Percentiles rank a stretch among this genome's conserved stretches.
Conservation (phyloP, 2,329 filamentous ascomycete genomes). For the Aspergillus quadrilineatus region DNA sequence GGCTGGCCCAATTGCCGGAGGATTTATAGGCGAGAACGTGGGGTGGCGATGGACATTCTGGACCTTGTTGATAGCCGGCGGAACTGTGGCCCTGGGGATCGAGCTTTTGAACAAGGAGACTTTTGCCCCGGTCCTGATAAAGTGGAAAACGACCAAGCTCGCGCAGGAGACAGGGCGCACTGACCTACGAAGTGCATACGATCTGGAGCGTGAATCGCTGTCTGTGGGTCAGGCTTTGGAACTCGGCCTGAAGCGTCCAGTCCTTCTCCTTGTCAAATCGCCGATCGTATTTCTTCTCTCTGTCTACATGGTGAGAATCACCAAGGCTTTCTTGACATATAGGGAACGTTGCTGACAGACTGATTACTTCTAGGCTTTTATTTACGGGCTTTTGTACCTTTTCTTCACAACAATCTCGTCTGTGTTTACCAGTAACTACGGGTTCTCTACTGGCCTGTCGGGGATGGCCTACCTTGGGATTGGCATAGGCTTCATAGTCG, state of each 20-base stretch:
- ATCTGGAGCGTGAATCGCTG: background rate
- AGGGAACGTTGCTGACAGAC: no score
- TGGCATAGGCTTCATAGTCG: background rate
- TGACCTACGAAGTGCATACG: background rate
- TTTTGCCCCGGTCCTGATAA: background rate
- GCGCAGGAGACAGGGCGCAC: background rate
- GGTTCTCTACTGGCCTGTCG: background rate
- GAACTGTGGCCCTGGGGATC: slow-evolving; percentile 30
- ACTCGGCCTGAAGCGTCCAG: background rate
- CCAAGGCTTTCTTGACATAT: no score
- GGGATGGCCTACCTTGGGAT: background rate
- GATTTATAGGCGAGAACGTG: slow-evolving; percentile 61
- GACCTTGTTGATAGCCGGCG: slow-evolving; percentile 61
- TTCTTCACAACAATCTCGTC: background rate
- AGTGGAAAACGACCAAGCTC: no score
- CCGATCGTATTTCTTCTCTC: slow-evolving; percentile 17
- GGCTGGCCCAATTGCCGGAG: slow-evolving; percentile 60
- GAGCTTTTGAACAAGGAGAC: background rate
- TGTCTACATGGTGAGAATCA: background rate
- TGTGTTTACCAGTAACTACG: background rate
- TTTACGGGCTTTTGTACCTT: background rate
- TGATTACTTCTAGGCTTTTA: background rate
- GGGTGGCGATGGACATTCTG: slow-evolving; percentile 70
- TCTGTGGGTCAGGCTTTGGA: background rate
- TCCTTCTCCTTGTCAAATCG: background rate